phyloP scores from a whole-genome alignment of 2,329 filamentous ascomycete genomes.

The Monosporascus cannonballus region DNA sequence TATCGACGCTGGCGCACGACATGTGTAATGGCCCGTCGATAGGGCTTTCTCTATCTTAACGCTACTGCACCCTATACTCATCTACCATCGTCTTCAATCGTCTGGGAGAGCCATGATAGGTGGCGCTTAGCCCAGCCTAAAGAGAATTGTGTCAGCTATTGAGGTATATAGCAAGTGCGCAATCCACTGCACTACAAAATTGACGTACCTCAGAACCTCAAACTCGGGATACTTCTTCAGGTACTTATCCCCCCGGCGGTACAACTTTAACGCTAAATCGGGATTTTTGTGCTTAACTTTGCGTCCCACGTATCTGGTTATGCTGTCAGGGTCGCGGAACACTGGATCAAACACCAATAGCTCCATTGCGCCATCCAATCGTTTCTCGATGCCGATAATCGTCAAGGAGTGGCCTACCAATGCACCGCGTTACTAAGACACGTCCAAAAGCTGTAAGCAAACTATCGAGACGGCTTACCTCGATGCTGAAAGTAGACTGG shows the following conservation, averaged over 20 bases:
- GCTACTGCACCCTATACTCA: too few species aligned
- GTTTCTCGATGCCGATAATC: slow-evolving; percentile 76
- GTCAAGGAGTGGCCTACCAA: slow-evolving; percentile 75
- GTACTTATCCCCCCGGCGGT: slow-evolving; percentile 64
- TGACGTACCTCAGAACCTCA: slow-evolving; percentile 65
- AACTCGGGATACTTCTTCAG: slow-evolving; percentile 69
- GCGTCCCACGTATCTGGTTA: slow-evolving; percentile 52
- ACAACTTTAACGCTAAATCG: slow-evolving; percentile 58
- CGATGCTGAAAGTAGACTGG: slow-evolving; percentile 89
- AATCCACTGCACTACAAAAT: neutral
- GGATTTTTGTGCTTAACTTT: slow-evolving; percentile 40
- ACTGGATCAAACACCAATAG: slow-evolving; percentile 86
- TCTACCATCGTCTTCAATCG: too few species aligned
- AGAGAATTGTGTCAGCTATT: neutral
- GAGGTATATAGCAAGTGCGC: too few species aligned
- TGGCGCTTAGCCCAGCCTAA: neutral
- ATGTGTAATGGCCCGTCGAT: too few species aligned
- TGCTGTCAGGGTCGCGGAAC: slow-evolving; percentile 61
- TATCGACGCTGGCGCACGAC: too few species aligned
- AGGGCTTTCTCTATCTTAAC: too few species aligned
- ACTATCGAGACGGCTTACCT: slow-evolving; percentile 35
- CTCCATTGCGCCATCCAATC: slow-evolving; percentile 55
- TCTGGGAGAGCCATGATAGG: neutral
- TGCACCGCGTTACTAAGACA: neutral
- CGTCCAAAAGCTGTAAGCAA: neutral